These are phyloP conservation scores for Pseudotulostoma volvatum DNA, from an alignment of 495 filamentous ascomycete species.

Conservation along the genomic window DNA sequence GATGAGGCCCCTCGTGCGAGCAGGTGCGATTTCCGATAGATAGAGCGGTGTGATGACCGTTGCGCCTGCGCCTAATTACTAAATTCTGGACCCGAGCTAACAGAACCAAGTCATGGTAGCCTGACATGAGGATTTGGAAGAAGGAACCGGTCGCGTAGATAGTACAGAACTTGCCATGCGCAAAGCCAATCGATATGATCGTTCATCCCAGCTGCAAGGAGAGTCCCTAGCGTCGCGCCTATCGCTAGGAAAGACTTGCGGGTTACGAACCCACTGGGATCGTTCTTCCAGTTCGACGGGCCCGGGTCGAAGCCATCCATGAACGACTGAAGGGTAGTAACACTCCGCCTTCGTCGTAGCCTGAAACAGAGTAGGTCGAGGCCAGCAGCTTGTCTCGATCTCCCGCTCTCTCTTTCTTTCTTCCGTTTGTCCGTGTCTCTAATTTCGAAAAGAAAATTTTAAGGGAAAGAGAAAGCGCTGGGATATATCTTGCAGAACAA, in stretches of 20 bases:
- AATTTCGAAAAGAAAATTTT: too few relatives aligned
- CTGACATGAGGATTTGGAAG: conserved; percentile 28
- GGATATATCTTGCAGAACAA: too few relatives aligned
- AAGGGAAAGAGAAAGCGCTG: too few relatives aligned
- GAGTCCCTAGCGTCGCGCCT: conserved; percentile 25
- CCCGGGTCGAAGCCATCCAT: conserved; percentile 24
- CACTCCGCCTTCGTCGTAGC: conserved; percentile 33
- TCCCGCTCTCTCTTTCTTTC: too few relatives aligned
- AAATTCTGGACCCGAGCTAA: conserved; percentile 29
- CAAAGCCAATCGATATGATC: conserved; percentile 25
- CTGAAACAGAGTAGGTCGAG: too few relatives aligned
- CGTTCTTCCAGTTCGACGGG: conserved; percentile 19
- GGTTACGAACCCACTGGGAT: conserved; percentile 22
- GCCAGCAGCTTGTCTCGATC: too few relatives aligned
- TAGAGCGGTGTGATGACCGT: conserved; percentile 35
- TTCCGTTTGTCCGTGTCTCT: too few relatives aligned
- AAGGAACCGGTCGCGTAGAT: conserved; percentile 28
- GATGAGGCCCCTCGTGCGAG: conserved; percentile 30
- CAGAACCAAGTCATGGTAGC: conserved; percentile 28
- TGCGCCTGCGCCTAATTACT: conserved; percentile 33
- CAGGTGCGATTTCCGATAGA: conserved; percentile 35
- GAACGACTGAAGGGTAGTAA: conserved; percentile 24
- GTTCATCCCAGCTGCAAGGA: conserved; percentile 24
- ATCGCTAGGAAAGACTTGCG: conserved; percentile 27
- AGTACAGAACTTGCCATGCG: conserved; percentile 24